Percentiles rank a stretch among this genome's conserved stretches.
Evolutionary conservation across 495 filamentous ascomycete genomes (phyloP).

Genomic region (Bacidia gigantensis): DNA sequence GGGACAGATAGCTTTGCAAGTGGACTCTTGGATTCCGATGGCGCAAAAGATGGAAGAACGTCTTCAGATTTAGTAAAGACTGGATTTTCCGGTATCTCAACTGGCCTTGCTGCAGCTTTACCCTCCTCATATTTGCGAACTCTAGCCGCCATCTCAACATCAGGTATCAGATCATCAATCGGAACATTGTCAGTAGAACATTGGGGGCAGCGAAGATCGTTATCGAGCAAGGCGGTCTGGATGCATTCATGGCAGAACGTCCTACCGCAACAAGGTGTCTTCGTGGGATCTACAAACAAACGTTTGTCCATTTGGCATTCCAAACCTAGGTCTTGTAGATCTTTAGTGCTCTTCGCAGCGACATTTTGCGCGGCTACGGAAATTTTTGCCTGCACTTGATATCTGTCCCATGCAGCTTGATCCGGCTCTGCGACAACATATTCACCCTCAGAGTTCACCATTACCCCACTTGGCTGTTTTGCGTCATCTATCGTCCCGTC

Average conservation of each 20-base stretch:
- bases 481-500: constrained; percentile 62
- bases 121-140: constrained; percentile 47
- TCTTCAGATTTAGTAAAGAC: too few relatives aligned
- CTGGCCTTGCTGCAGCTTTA: constrained; percentile 29
- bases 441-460: constrained; percentile 95
- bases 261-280: constrained; percentile 93
- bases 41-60: too few relatives aligned
- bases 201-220: constrained; percentile 87
- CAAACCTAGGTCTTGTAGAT: constrained; percentile 71
- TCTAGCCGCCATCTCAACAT: constrained; percentile 46
- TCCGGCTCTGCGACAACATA: constrained; percentile 92
- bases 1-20: too few relatives aligned
- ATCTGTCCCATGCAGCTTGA: constrained; percentile 88
- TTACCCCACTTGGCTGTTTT: constrained; percentile 70
- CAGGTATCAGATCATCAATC: constrained; percentile 75
- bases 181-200: constrained; percentile 82
- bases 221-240: constrained; percentile 91
- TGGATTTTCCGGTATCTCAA: not conserved
- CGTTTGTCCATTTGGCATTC: constrained; percentile 92
- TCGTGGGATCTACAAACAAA: constrained; percentile 92
- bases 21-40: too few relatives aligned
- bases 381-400: constrained; percentile 80
- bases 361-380: constrained; percentile 60
- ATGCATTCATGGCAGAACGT: constrained; percentile 99
- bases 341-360: constrained; percentile 59